Evolutionary conservation across 176 grass and related monocot genomes (phyloP).

Genomic region (Pharus latifolius): DNA sequence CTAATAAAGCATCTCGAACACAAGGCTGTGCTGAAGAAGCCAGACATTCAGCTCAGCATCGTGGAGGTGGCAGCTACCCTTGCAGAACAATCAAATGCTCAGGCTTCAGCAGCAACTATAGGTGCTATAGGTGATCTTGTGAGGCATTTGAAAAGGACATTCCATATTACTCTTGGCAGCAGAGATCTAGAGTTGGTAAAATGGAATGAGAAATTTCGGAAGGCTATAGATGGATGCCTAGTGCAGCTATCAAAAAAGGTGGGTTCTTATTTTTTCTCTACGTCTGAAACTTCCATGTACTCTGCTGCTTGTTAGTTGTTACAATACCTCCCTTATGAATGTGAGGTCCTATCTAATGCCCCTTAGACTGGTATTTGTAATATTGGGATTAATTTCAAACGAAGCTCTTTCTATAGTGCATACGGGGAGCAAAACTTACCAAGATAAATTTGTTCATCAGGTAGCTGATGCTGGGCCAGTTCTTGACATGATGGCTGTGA

Average conservation of each 20-base stretch:
- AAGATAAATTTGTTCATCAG: slow-evolving; percentile 43
- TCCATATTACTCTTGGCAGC: slow-evolving; percentile 78
- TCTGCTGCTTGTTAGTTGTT: slow-evolving; percentile 4
- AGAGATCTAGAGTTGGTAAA: slow-evolving; percentile 57
- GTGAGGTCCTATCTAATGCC: slow-evolving; percentile 2
- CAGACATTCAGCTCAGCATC: slow-evolving; percentile 81
- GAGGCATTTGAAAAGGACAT: slow-evolving; percentile 83
- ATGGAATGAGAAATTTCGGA: slow-evolving; percentile 68
- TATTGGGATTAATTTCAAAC: not conserved
- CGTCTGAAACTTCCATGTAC: not conserved
- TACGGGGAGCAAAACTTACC: not conserved
- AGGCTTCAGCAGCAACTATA: slow-evolving; percentile 74
- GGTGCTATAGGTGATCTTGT: slow-evolving; percentile 96
- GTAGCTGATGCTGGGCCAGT: slow-evolving; percentile 96
- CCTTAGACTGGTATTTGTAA: not conserved
- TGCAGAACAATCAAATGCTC: slow-evolving; percentile 67
- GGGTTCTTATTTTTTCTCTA: slow-evolving; percentile 12
- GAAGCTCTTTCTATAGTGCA: not conserved
- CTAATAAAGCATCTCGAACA: slow-evolving; percentile 98
- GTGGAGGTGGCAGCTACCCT: slow-evolving; percentile 76
- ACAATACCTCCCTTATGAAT: slow-evolving; percentile 5
- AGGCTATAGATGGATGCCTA: slow-evolving; percentile 80
- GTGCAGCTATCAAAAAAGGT: slow-evolving; percentile 94
- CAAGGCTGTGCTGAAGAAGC: slow-evolving; percentile 75
- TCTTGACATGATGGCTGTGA: slow-evolving; percentile 98